phyloP scores from a whole-genome alignment of 1,139 yeast species.

The Blastobotrys raffinosifermentans region DNA sequence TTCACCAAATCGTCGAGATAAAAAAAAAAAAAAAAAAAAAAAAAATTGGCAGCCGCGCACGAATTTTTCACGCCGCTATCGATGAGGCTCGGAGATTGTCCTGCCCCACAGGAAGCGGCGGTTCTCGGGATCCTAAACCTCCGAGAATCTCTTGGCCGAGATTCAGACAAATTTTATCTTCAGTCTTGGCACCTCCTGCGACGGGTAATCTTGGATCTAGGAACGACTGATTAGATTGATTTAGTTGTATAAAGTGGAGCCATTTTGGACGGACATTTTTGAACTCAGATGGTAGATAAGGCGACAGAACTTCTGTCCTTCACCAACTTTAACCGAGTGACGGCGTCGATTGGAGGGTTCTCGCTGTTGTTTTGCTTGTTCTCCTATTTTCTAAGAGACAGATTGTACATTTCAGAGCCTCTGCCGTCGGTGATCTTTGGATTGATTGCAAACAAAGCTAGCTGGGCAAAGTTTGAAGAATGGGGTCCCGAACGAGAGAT shows the following conservation, averaged over 20 bases:
- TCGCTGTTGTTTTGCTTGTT: conserved; percentile 25
- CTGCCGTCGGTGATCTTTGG: conserved; percentile 31
- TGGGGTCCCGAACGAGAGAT: conserved; percentile 21
- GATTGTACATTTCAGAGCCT: conserved; percentile 28
- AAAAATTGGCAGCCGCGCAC: conserved; percentile 1
- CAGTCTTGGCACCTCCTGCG: too few relatives aligned
- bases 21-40: conserved; percentile 4
- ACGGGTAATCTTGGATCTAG: too few relatives aligned
- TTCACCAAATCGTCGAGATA: conserved; percentile 1
- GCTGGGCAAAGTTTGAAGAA: conserved; percentile 23
- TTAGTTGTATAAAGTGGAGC: too few relatives aligned
- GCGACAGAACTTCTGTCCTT: conserved; percentile 4
- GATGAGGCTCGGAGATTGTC: too few relatives aligned
- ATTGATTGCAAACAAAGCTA: conserved; percentile 22
- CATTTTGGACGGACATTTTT: too few relatives aligned
- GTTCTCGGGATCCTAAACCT: too few relatives aligned
- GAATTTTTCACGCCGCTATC: too few relatives aligned
- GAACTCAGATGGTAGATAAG: too few relatives aligned
- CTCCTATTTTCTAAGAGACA: conserved; percentile 26
- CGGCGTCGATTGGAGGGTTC: conserved; percentile 29
- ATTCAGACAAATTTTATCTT: too few relatives aligned
- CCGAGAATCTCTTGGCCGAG: too few relatives aligned
- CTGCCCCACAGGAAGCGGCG: too few relatives aligned
- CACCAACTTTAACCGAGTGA: conserved; percentile 27
- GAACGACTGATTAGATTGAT: too few relatives aligned